These are phyloP conservation scores for Hypoxylon lienhwacheense DNA, from an alignment of 495 filamentous ascomycete species.

Conservation along the genomic window DNA sequence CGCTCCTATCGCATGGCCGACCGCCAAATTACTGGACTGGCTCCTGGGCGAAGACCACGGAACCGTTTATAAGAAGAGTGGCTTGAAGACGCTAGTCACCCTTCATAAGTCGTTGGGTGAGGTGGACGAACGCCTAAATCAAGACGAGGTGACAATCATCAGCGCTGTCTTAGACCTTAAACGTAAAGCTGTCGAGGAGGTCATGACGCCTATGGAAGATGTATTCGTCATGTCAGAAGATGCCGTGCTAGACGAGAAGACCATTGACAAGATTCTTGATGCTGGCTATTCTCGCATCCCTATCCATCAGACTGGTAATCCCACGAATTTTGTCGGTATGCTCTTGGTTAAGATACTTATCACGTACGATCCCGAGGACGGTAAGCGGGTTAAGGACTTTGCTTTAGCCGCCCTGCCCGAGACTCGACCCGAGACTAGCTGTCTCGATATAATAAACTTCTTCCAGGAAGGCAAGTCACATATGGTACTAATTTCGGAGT, in stretches of 20 bases:
- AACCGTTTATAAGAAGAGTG: conserved; percentile 94
- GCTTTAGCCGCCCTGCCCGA: conserved; percentile 91
- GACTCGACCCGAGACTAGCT: conserved; percentile 91
- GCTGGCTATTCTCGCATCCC: conserved; percentile 95
- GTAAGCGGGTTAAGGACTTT: conserved; percentile 81
- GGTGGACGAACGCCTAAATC: conserved; percentile 84
- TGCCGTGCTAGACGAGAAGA: conserved; percentile 84
- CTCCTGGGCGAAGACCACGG: conserved; percentile 90
- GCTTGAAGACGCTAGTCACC: conserved; percentile 76
- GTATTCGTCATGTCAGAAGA: conserved; percentile 95
- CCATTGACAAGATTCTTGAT: conserved; percentile 88
- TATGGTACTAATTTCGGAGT: conserved; percentile 95
- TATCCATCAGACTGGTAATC: conserved; percentile 83
- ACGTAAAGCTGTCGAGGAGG: conserved; percentile 88
- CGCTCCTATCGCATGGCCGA: conserved; percentile 83
- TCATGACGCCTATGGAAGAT: conserved; percentile 98
- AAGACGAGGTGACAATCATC: conserved; percentile 98
- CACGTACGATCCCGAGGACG: conserved; percentile 96
- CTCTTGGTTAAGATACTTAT: conserved; percentile 97
- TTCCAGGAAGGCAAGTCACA: conserved; percentile 99
- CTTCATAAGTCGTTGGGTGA: conserved; percentile 89
- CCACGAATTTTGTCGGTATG: conserved; percentile 92
- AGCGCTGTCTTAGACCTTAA: conserved; percentile 95
- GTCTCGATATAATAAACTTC: conserved; percentile 97
- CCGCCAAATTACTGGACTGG: conserved; percentile 84